Percentiles rank a stretch among this genome's conserved stretches.
phyloP scores from a whole-genome alignment of 164 flowering plant species.

The Buxus sempervirens region DNA sequence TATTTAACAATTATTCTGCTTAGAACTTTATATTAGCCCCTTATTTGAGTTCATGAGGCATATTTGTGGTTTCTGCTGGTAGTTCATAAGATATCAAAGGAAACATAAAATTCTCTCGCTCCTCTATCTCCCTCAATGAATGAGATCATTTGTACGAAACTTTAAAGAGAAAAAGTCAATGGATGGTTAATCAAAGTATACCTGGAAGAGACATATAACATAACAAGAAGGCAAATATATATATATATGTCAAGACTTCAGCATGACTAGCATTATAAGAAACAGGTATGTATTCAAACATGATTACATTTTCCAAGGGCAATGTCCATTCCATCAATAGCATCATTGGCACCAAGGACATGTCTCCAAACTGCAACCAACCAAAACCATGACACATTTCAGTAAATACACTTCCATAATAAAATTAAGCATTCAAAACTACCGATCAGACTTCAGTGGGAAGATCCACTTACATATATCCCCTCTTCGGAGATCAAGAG shows the following conservation, averaged over 20 bases:
- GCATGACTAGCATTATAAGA: no score
- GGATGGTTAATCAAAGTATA: not conserved
- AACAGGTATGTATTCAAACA: not conserved
- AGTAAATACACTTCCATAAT: not conserved
- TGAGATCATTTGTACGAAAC: not conserved
- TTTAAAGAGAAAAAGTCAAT: not conserved
- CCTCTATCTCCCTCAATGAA: not conserved
- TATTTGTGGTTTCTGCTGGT: not conserved
- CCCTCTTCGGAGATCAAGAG: slow-evolving; percentile 92
- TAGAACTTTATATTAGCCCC: no score
- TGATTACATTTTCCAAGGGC: slow-evolving; percentile 81
- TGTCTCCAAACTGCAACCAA: slow-evolving; percentile 91
- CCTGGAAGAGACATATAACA: no score
- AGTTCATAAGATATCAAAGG: not conserved
- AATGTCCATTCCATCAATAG: slow-evolving; percentile 62
- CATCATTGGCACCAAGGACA: slow-evolving; percentile 70
- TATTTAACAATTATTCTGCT: not conserved
- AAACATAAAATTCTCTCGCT: not conserved
- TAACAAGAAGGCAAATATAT: no score
- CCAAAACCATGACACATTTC: slow-evolving; percentile 9
- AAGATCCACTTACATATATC: slow-evolving; percentile 63
- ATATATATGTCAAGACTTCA: not conserved
- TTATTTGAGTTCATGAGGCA: not conserved
- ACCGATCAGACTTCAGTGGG: not conserved
- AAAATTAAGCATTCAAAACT: not conserved